Evolutionary conservation across 169 alveolate genomes (phyloP).

Genomic region (Neospora caninum): DNA sequence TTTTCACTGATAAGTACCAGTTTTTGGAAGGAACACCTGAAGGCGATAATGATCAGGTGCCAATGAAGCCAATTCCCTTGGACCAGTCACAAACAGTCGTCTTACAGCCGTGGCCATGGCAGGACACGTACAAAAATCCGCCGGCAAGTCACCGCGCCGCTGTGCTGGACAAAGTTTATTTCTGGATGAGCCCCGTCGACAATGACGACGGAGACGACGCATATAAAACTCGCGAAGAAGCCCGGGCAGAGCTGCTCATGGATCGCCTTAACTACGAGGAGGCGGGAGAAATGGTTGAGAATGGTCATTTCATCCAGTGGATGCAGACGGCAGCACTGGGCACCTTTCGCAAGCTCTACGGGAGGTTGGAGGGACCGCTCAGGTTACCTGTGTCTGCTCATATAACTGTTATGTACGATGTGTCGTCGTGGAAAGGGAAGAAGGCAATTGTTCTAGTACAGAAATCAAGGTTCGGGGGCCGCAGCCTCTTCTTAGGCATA

Average conservation of each 20-base stretch:
- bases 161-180: constrained; percentile 49
- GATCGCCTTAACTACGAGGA: constrained; percentile 63
- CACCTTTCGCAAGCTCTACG: constrained; percentile 49
- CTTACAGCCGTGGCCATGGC: background rate
- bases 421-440: constrained; percentile 46
- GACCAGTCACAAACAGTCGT: background rate
- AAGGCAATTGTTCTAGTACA: constrained; percentile 44
- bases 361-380: constrained; percentile 55
- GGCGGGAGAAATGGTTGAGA: constrained; percentile 62
- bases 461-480: constrained; percentile 19
- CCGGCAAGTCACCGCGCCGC: constrained; percentile 13
- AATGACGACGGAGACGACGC: constrained; percentile 44
- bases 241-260: constrained; percentile 18
- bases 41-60: background rate
- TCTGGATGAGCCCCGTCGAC: constrained; percentile 64
- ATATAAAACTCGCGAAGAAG: constrained; percentile 23
- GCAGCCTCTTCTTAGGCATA: constrained; percentile 24
- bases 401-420: constrained; percentile 43
- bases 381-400: constrained; percentile 42
- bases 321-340: constrained; percentile 58
- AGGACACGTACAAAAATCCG: constrained; percentile 20
- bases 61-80: constrained; percentile 8
- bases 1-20: constrained; percentile 32
- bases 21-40: constrained; percentile 34
- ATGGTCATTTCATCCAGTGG: constrained; percentile 64